Conservation (phyloP, 495 filamentous ascomycete genomes). For the Podospora pseudoanserina region DNA sequence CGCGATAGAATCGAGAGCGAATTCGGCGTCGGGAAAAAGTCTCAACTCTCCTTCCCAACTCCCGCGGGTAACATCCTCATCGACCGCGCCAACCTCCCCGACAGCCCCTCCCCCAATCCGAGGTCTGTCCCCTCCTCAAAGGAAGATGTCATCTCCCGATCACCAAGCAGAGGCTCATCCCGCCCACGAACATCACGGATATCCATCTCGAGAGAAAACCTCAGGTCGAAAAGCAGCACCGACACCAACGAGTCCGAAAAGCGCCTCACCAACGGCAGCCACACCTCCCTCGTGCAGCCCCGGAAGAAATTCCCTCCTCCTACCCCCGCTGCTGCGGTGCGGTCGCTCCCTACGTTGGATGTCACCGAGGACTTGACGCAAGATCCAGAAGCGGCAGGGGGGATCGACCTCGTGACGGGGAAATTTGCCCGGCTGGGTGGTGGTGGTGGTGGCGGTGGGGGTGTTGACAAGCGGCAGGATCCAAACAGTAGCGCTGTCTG, state of each 20-base stretch:
- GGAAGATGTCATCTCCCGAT: slow-evolving; percentile 11
- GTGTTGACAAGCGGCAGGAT: slow-evolving; percentile 4
- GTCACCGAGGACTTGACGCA: background rate
- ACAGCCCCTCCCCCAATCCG: slow-evolving; percentile 20
- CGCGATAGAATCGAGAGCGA: slow-evolving; percentile 32
- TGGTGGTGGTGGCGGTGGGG: slow-evolving; percentile 11
- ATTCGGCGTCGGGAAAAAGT: slow-evolving; percentile 15
- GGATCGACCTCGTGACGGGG: slow-evolving; percentile 41
- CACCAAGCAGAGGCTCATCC: slow-evolving; percentile 1
- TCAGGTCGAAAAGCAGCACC: slow-evolving; percentile 2
- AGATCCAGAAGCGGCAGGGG: slow-evolving; percentile 18
- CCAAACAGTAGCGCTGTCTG: slow-evolving; percentile 28
- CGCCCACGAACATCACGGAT: slow-evolving; percentile 6
- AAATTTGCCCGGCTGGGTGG: slow-evolving; percentile 39
- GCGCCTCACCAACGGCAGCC: background rate
- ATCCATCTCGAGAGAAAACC: slow-evolving; percentile 5
- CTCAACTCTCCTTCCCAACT: background rate
- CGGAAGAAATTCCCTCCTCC: slow-evolving; percentile 6
- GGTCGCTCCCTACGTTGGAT: background rate
- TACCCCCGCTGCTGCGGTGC: background rate
- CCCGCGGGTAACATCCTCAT: slow-evolving; percentile 17
- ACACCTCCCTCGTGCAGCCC: slow-evolving; percentile 4
- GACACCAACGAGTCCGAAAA: background rate
- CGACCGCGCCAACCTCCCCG: slow-evolving; percentile 30
- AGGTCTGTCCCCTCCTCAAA: slow-evolving; percentile 3